Base-by-base conservation (phyloP, 257 asterid genomes). In the Solanum appendiculatum region DNA sequence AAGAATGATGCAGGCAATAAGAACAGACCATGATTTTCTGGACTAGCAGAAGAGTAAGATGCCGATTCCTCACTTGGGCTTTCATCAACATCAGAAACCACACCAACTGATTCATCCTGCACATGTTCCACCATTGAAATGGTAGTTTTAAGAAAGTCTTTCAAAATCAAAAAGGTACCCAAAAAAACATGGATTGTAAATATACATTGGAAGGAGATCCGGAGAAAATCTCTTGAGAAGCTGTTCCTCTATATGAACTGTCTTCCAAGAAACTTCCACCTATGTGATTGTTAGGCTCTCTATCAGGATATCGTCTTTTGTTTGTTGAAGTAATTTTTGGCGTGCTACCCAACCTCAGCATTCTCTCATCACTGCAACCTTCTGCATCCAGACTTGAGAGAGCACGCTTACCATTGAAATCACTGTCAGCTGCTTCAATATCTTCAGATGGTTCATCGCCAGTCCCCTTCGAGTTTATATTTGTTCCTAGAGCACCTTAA, bases 81-180 rank as follows among this genome's bases (percentile, higher is more conserved):
- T 88, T 87, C 93, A 60, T 87, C 92, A 82, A 82, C 92, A 75
- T 92, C 93, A 42, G 91, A 87, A 78, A 88, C 87, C 85, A 90
- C 48, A 87, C 84, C 89, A 88, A 80, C 86, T 12, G 91, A 90
- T 83, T 87, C 93, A 85, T 84, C 93, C 98, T 94, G 93, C 92
- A 92, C 69, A 73, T 89, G 58, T 85, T 86, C 74, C 87, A 87
- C 42, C 44, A 13, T 42, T 81, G 29, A 81, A 48, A 31, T 13
- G 13, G 69, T 27, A 51, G 27, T 56, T 2, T 87, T 83, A 89
- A 85, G 73, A 37, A 84, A 31, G 46, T 34, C n/a, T 85, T 63
- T 69, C 51, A 25, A 88, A 88, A 84, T 63, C 84, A 75, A 74
- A 12, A 87, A 75, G 83, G 44, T 86, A 69, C 72, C 8, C 44